phyloP scores from a whole-genome alignment of 768 basidiomycete genomes.

The Lentinula edodes region DNA sequence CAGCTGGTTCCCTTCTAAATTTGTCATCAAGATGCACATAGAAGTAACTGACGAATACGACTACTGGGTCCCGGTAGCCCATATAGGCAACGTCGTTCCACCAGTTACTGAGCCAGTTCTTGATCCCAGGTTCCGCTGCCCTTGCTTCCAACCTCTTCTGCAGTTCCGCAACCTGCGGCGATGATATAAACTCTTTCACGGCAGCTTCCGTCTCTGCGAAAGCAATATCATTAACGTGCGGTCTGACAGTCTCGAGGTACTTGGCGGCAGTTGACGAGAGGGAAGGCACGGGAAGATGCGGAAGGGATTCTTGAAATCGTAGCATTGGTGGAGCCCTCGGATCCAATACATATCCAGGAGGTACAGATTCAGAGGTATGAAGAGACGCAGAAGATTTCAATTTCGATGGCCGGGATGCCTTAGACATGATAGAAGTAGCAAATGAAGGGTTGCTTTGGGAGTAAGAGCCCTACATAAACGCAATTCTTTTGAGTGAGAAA shows the following conservation, averaged over 20 bases:
- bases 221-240: slow-evolving; percentile 64
- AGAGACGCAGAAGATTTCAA: slow-evolving; percentile 7
- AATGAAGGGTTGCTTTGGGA: background rate
- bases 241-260: slow-evolving; percentile 82
- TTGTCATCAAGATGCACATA: slow-evolving; percentile 80
- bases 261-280: slow-evolving; percentile 79
- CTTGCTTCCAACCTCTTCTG: slow-evolving; percentile 76
- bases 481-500: background rate
- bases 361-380: slow-evolving; percentile 24
- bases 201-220: slow-evolving; percentile 51
- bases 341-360: slow-evolving; percentile 48
- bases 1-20: slow-evolving; percentile 46
- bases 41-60: slow-evolving; percentile 93
- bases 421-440: background rate
- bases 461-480: background rate
- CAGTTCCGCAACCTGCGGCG: slow-evolving; percentile 62
- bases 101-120: slow-evolving; percentile 95
- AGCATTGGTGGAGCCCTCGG: slow-evolving; percentile 62
- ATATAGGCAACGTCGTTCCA: slow-evolving; percentile 94
- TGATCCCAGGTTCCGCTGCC: slow-evolving; percentile 50
- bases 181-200: slow-evolving; percentile 65
- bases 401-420: slow-evolving; percentile 1
- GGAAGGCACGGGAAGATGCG: slow-evolving; percentile 77
- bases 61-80: slow-evolving; percentile 84
- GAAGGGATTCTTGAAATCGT: slow-evolving; percentile 67